Evolutionary conservation across 768 basidiomycete species (phyloP), one percentile per base, ranked within the genome.

Genomic region (Lactarius sp.): DNA sequence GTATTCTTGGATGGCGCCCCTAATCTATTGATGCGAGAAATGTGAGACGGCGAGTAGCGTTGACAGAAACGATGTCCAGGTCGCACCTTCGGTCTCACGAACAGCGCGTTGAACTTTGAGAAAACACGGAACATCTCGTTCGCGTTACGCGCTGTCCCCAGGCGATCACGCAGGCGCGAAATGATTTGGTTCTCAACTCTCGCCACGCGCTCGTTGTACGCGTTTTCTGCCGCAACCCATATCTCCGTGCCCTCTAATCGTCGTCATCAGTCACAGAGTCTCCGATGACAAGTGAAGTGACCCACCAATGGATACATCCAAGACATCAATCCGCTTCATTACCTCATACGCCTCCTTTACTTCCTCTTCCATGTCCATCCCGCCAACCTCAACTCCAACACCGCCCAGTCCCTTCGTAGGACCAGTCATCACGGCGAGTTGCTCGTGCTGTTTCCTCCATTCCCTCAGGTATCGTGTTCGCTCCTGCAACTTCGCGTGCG

Each of bases 111-210:
- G 80, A 98, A 98, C 75, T 96, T 96, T 18, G 93, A 95, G 75
- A 99, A 98, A 51, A 98, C 96, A 56, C 96, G 83, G 77, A 99
- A 98, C 97, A 98, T 99, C 77, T 98, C 97, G 73, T 97, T 96
- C 16, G 97, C 96, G 73, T 98, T 99, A 37, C 94, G 79, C 27
- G 97, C 97, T 16, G 94, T 96, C 14, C 94, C 97, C 12, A 98
- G 80, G 62, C 92, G 81, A 75, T 98, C 96, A 31, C 96, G 82
- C 52, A 99, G 75, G 39, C 92, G 81, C 16, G 96, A 90, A 73
- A 98, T 98, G 72, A 98, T 98, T 74, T 98, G 96, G 76, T 98
- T 98, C 78, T 99, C 97, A 20, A 99, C 96, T 13, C 96, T 81
- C 2, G 97, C 90, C 31, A 98, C 95, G 22, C 95, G 88, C 75